These are phyloP conservation scores for Cephaloascus fragrans DNA, from an alignment of 805 yeast genomes.

Conservation along the genomic window DNA sequence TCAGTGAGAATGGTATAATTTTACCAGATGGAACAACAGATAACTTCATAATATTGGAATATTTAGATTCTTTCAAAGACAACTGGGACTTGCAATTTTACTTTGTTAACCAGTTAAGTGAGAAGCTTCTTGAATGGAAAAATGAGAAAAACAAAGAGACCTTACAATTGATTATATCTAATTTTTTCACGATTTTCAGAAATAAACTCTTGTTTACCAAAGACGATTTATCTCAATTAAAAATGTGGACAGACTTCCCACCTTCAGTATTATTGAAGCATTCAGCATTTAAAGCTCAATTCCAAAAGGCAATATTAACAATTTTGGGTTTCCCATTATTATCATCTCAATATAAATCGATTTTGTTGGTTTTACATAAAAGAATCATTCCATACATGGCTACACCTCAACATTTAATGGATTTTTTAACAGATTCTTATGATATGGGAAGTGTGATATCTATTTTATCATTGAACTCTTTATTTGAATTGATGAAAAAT, in stretches of 20 bases:
- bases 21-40: conserved; percentile 38
- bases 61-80: conserved; percentile 39
- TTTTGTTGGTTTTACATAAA: conserved; percentile 67
- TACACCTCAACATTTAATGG: conserved; percentile 82
- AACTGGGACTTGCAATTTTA: conserved; percentile 76
- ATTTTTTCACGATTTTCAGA: conserved; percentile 27
- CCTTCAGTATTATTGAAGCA: conserved; percentile 26
- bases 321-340: conserved; percentile 41
- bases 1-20: conserved; percentile 22
- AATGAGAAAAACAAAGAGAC: conserved; percentile 7
- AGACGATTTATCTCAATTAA: conserved; percentile 17
- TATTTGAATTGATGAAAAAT: conserved; percentile 74
- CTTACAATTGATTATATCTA: conserved; percentile 21
- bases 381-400: conserved; percentile 73
- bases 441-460: conserved; percentile 53
- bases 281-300: conserved; percentile 45
- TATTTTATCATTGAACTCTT: conserved; percentile 75
- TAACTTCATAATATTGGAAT: conserved; percentile 43
- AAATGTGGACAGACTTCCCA: conserved; percentile 20
- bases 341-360: conserved; percentile 55
- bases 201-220: conserved; percentile 12
- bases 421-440: conserved; percentile 83
- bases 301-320: conserved; percentile 61
- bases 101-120: conserved; percentile 43
- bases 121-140: conserved; percentile 13